Evolutionary conservation across 108 stramenopile genomes (phyloP).

Genomic region (Epithemia pelagica): DNA sequence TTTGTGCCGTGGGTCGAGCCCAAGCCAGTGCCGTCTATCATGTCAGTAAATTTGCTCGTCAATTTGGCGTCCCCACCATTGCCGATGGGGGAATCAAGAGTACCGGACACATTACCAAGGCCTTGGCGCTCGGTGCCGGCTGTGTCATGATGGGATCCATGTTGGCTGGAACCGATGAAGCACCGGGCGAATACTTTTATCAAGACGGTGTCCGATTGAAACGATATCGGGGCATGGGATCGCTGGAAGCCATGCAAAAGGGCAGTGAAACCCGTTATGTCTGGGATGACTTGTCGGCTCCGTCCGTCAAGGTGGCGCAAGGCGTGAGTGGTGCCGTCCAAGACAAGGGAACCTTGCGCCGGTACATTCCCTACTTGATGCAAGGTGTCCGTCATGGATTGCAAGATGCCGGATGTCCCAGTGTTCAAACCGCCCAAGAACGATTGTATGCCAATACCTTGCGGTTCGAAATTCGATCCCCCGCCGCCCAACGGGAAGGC

Average conservation of each 20-base stretch:
- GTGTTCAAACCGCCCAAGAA: slow-evolving; percentile 64
- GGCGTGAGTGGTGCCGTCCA: slow-evolving; percentile 99
- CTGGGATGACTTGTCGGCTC: slow-evolving; percentile 80
- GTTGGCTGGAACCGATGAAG: slow-evolving; percentile 99
- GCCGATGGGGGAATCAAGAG: slow-evolving; percentile 99
- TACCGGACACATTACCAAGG: slow-evolving; percentile 98
- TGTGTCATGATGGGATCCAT: slow-evolving; percentile 99
- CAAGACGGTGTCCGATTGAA: slow-evolving; percentile 99
- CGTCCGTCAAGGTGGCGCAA: slow-evolving; percentile 97
- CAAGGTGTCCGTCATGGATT: slow-evolving; percentile 98
- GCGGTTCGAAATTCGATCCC: slow-evolving; percentile 97
- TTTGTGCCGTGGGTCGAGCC: slow-evolving; percentile 98
- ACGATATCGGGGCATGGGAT: slow-evolving; percentile 99
- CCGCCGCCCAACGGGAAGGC: slow-evolving; percentile 99
- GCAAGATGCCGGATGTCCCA: slow-evolving; percentile 88
- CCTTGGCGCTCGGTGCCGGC: slow-evolving; percentile 95
- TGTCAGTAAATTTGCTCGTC: slow-evolving; percentile 89
- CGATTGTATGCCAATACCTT: slow-evolving; percentile 69
- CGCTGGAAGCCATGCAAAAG: slow-evolving; percentile 98
- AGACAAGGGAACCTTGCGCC: slow-evolving; percentile 95
- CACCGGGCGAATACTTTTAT: slow-evolving; percentile 99
- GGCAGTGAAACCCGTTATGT: slow-evolving; percentile 98
- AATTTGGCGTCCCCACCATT: slow-evolving; percentile 93
- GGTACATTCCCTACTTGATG: slow-evolving; percentile 97
- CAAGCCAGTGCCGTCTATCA: slow-evolving; percentile 99